phyloP scores from a whole-genome alignment of 2,329 filamentous ascomycete species.

The Delphinella strobiligena region DNA sequence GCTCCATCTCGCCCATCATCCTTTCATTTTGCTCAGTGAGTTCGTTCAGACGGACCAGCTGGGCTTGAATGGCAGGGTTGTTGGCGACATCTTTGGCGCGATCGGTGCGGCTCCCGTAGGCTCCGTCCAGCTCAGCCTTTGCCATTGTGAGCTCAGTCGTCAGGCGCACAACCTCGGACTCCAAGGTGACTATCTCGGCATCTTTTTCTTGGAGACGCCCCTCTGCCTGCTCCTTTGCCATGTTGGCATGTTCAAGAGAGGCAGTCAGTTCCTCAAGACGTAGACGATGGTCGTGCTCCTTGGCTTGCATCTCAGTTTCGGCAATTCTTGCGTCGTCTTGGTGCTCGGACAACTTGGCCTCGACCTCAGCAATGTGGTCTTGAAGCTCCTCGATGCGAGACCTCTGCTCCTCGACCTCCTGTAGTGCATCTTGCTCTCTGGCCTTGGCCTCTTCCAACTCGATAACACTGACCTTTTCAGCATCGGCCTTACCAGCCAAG shows the following conservation, averaged over 20 bases:
- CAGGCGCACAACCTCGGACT: constrained; percentile 52
- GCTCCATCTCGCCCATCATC: constrained; percentile 30
- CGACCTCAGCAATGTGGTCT: constrained; percentile 20
- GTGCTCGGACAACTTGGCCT: constrained; percentile 14
- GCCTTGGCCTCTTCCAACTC: constrained; percentile 13
- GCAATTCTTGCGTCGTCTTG: constrained; percentile 23
- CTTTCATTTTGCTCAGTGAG: background rate
- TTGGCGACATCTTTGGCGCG: constrained; percentile 53
- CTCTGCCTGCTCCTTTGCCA: constrained; percentile 14
- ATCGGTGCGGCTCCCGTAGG: constrained; percentile 68
- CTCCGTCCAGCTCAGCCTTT: constrained; percentile 81
- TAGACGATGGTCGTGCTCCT: constrained; percentile 19
- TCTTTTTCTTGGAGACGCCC: constrained; percentile 14
- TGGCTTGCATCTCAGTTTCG: constrained; percentile 24
- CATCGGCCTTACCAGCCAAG: constrained; percentile 76
- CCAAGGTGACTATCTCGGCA: constrained; percentile 31
- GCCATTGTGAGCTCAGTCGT: constrained; percentile 81
- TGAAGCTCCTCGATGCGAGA: constrained; percentile 18
- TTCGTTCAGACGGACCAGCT: constrained; percentile 43
- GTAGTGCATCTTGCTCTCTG: constrained; percentile 16
- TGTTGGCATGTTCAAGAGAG: constrained; percentile 10
- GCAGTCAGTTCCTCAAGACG: constrained; percentile 8
- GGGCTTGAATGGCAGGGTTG: constrained; percentile 44
- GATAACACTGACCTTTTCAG: constrained; percentile 29
- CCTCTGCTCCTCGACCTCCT: constrained; percentile 18